These are phyloP conservation scores for Trametes versicolor DNA, from an alignment of 1,284 basidiomycete species.

Conservation along the genomic window DNA sequence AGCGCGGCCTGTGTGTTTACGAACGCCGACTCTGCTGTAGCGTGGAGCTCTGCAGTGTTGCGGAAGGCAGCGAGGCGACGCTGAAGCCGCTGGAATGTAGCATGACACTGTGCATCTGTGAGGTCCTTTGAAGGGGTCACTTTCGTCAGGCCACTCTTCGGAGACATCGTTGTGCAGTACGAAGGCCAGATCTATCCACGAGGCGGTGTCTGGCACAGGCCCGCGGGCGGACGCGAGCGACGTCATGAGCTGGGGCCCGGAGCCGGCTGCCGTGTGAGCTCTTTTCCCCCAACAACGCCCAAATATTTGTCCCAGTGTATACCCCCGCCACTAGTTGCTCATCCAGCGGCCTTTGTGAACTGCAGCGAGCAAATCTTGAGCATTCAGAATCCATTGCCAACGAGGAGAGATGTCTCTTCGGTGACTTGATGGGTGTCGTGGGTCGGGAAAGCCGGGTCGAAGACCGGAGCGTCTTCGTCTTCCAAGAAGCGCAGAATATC, in stretches of 20 bases:
- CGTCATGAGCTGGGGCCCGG: slow-evolving; percentile 23
- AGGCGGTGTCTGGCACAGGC: neutral
- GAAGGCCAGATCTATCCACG: neutral
- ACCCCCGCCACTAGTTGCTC: neutral
- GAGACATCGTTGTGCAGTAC: slow-evolving; percentile 14
- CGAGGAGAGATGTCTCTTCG: neutral
- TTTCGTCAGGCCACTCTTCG: slow-evolving; percentile 47
- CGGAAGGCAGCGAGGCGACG: slow-evolving; percentile 57
- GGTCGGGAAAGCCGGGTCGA: too few relatives aligned
- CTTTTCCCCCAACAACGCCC: slow-evolving; percentile 16
- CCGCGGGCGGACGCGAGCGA: slow-evolving; percentile 10
- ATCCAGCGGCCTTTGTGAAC: too few relatives aligned
- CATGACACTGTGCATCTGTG: slow-evolving; percentile 45
- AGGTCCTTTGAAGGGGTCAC: slow-evolving; percentile 54
- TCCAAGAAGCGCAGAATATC: neutral
- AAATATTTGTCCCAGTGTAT: slow-evolving; percentile 32
- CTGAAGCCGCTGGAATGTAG: slow-evolving; percentile 57
- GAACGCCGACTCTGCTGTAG: slow-evolving; percentile 47
- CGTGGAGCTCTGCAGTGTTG: slow-evolving; percentile 55
- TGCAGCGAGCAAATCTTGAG: too few relatives aligned
- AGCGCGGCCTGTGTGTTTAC: slow-evolving; percentile 40
- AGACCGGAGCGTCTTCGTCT: too few relatives aligned
- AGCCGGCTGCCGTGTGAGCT: slow-evolving; percentile 7
- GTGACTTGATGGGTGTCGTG: too few relatives aligned
- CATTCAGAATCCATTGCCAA: too few relatives aligned